Percentiles rank a stretch among this genome's conserved stretches.
phyloP scores from a whole-genome alignment of 169 alveolate species.

The Babesia divergens region DNA sequence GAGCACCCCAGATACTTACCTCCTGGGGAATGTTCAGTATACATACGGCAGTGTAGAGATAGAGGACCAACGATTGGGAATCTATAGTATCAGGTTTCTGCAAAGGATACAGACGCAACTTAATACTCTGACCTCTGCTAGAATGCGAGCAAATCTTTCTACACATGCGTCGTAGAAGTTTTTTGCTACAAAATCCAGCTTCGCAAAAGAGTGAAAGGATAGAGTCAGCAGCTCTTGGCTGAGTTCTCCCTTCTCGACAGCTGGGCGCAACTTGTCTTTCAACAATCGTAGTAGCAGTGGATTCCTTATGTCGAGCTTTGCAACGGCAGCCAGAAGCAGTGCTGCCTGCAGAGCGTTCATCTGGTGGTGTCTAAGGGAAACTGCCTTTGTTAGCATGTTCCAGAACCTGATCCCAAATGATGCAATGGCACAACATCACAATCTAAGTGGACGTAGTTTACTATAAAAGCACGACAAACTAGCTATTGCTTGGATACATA shows the following conservation, averaged over 20 bases:
- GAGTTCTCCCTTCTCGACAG: constrained; percentile 50
- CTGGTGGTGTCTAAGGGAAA: constrained; percentile 46
- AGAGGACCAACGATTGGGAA: constrained; percentile 68
- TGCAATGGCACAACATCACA: constrained; percentile 41
- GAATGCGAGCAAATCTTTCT: not conserved
- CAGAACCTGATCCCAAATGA: constrained; percentile 69
- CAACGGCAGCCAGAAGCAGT: constrained; percentile 67
- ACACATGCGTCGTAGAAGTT: constrained; percentile 30
- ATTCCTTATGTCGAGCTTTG: constrained; percentile 74
- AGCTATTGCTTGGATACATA: too few species aligned
- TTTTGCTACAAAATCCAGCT: constrained; percentile 62
- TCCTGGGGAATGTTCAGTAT: constrained; percentile 25
- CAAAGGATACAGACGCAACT: not conserved
- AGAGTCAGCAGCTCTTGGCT: constrained; percentile 67
- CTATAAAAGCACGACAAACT: too few species aligned
- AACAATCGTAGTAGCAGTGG: constrained; percentile 59
- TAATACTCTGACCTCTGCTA: not conserved
- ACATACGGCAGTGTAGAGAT: constrained; percentile 64
- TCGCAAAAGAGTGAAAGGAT: constrained; percentile 74
- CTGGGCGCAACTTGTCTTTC: constrained; percentile 55
- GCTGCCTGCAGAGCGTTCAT: constrained; percentile 65
- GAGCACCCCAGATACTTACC: constrained; percentile 10
- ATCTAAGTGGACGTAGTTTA: too few species aligned
- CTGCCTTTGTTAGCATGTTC: constrained; percentile 61
- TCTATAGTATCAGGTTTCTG: constrained; percentile 54